Base-by-base conservation (phyloP, 805 yeast species). In the Torulaspora indica region DNA sequence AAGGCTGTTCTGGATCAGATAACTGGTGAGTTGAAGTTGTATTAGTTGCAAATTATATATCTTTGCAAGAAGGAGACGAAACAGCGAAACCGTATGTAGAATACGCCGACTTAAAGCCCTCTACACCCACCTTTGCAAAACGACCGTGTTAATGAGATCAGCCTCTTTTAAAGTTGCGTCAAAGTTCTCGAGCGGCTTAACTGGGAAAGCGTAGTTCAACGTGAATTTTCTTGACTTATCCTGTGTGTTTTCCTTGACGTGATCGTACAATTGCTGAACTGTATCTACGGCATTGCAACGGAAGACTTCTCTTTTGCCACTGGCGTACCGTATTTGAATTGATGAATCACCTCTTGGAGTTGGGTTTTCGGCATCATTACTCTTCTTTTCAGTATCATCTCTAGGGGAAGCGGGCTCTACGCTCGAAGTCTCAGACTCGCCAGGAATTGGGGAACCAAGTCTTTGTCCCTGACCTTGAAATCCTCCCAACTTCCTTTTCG, bases 401-500 rank as follows among this genome's bases (percentile, higher is more conserved):
- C 38, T 37, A 6, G 38, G 32, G 1, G 48, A 44, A 15, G 35
- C 47, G 14, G 54, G 47, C 27, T 47, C 55, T 7, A 46, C 46
- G n/a, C 45, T 40, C 17, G 63, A 54, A 1, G 60, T 35, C 20
- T 35, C 39, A 10, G 68, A 58, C 40, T 84, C 93, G 0, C 89
- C 86, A 0, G 95, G 93, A 15, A 86, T 83, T 1, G 95, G 93
- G 1, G 95, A 82, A 1, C 98, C 98, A 45, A 91, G 71, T 56
- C 98, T 74, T 42, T 81, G 82, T 14, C 98, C 98, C 1, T 66
- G 58, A 3, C 98, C 98, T 12, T 61, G 68, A 60, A 84, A 87
- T 0, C 95, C 95, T 8, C 80, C 83, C 10, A 73, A 64, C 35
- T 67, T 67, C 43, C 69, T 67, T 67, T 78, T 80, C 28, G 91